Percentiles rank a stretch among this genome's conserved stretches.
Conservation (phyloP, 257 asterid genomes). For the Eucommia ulmoides region DNA sequence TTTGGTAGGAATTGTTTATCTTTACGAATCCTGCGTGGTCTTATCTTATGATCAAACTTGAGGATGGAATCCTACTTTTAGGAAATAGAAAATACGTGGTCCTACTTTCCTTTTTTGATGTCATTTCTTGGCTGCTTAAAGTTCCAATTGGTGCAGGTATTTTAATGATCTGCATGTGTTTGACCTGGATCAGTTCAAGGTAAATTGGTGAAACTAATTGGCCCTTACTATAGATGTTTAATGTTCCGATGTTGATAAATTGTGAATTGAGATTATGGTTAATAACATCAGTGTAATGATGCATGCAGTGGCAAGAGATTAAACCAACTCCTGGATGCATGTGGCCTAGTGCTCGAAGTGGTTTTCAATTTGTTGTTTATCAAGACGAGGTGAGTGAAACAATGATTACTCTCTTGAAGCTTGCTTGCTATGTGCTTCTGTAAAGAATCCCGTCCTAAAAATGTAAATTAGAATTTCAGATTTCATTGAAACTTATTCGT, state of each 20-base stretch:
- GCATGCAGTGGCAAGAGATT: constrained; percentile 90
- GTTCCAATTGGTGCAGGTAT: constrained; percentile 43
- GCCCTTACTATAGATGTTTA: constrained; percentile 3
- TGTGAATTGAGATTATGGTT: no score
- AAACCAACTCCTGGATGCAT: constrained; percentile 81
- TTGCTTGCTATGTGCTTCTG: not conserved
- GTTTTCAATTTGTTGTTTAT: constrained; percentile 78
- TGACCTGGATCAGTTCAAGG: constrained; percentile 95
- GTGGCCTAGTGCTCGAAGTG: constrained; percentile 99
- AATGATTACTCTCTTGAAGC: no score
- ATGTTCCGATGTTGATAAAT: no score
- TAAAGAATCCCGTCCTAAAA: not conserved
- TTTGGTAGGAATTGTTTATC: not conserved
- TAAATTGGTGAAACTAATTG: constrained; percentile 14
- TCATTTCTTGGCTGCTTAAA: not conserved
- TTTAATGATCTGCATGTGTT: constrained; percentile 80
- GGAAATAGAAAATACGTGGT: not conserved
- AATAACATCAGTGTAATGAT: constrained; percentile 7
- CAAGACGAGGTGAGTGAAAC: constrained; percentile 88
- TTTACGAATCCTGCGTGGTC: not conserved
- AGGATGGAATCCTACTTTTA: not conserved
- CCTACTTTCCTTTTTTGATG: not conserved
- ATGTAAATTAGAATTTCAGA: not conserved
- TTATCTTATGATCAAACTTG: not conserved
- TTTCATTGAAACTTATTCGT: no score